Evolutionary conservation across 495 filamentous ascomycete species (phyloP), one percentile per base, ranked within the genome.

Genomic region (Aspergillus diversus): DNA sequence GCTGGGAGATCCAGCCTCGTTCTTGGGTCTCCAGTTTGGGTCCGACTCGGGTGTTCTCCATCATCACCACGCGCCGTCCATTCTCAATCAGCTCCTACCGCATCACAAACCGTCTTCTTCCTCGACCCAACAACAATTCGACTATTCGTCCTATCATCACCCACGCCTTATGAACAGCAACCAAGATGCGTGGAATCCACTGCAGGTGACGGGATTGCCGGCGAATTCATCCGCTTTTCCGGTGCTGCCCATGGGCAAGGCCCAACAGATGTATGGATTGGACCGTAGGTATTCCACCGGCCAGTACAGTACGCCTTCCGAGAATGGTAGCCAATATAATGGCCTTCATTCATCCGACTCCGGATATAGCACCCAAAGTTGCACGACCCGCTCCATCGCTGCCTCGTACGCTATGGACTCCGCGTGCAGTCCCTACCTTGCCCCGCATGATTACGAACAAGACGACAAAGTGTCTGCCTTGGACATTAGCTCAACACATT

Each of bases 291-390:
- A 66, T 37, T 68, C 69, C 0, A 70, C 71, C 31, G 63, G 69
- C n/a, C 72, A 75, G 16, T 71, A 73, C 51, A 71, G 75, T 13
- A 67, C 71, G 1, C 70, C 72, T 0, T 90, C 87, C 4, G 88
- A 90, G 57, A 78, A 74, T 49, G 87, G 80, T 34, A 86, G 84
- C 21, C 76, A 85, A 59, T 77, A 73, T 42, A 81, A 80, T 34
- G 77, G 79, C 15, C 75, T 77, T 9, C 66, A 80, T 31, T 75
- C 77, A 3, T 84, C 81, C 2, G 89, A 92, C 67, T 91, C 89
- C 7, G 88, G 84, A 13, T 91, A 90, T 69, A 84, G 79, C 9
- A 88, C 83, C 57, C 70, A 67, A 5, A 81, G 73, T 49, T 69
- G 75, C 54, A 76, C 78, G 0, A 80, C 82, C 11, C 76, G 73